Percentiles rank a stretch among this genome's conserved stretches.
These are phyloP conservation scores for Letharia lupina DNA, from an alignment of 495 filamentous ascomycete genomes.

Conservation along the genomic window DNA sequence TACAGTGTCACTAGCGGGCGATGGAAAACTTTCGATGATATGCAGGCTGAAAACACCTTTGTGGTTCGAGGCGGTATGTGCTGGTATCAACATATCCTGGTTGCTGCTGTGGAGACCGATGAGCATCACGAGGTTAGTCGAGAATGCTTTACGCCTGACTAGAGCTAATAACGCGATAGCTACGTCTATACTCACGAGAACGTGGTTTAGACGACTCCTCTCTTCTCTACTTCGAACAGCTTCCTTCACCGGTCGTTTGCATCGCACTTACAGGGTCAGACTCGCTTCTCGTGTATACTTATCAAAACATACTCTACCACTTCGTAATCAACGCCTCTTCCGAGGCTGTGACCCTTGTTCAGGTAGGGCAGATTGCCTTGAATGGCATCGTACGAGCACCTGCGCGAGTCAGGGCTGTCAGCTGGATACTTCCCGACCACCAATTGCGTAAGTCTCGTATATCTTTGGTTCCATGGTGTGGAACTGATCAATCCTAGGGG, in stretches of 20 bases:
- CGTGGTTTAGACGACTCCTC: constrained; percentile 62
- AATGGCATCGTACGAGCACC: constrained; percentile 94
- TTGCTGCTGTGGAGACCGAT: constrained; percentile 85
- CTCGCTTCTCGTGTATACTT: constrained; percentile 91
- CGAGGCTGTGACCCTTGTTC: constrained; percentile 67
- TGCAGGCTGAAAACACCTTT: constrained; percentile 77
- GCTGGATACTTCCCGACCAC: constrained; percentile 90
- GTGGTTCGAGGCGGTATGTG: constrained; percentile 93
- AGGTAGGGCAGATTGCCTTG: constrained; percentile 93
- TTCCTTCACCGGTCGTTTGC: constrained; percentile 76
- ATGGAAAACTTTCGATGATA: constrained; percentile 89
- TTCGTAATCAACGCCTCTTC: constrained; percentile 70
- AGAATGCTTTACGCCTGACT: background rate
- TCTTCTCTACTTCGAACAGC: constrained; percentile 62
- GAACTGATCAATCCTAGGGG: constrained; percentile 38
- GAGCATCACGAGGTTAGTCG: constrained; percentile 62
- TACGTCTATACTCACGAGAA: constrained; percentile 89
- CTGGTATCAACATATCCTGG: constrained; percentile 93
- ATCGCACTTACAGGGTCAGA: constrained; percentile 85
- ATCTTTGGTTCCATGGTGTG: background rate
- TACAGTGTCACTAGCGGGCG: constrained; percentile 91
- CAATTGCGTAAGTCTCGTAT: constrained; percentile 56
- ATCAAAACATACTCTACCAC: constrained; percentile 92
- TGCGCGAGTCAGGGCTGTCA: constrained; percentile 81
- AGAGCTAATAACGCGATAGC: constrained; percentile 33